Evolutionary conservation across 192 early-diverging fungal genomes (phyloP).

Genomic region (Endogone sp.): DNA sequence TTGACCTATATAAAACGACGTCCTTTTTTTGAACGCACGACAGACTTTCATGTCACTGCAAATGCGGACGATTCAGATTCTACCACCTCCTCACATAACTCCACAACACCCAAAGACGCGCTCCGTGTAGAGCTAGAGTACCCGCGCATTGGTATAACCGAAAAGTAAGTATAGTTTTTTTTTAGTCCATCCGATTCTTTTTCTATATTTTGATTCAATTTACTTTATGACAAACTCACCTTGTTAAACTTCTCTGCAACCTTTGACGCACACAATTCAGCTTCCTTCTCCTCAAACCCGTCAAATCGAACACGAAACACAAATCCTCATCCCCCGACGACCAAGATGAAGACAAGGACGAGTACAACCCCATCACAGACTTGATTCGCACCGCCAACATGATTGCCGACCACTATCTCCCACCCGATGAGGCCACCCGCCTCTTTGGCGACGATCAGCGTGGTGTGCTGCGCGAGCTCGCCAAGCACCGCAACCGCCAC

Average conservation of each 20-base stretch:
- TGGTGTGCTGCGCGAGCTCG: conserved; percentile 73
- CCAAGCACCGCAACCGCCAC: conserved; percentile 72
- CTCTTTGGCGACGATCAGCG: conserved; percentile 57
- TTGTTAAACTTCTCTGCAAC: no score
- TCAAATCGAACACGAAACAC: conserved; percentile 19
- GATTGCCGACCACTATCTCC: conserved; percentile 63
- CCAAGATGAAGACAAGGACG: conserved; percentile 54
- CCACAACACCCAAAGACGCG: background rate
- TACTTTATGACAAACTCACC: conserved; percentile 11
- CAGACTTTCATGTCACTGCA: background rate
- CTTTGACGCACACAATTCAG: conserved; percentile 7
- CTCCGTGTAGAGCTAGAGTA: conserved; percentile 36
- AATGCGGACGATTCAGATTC: background rate
- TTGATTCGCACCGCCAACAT: conserved; percentile 62
- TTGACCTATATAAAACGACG: no score
- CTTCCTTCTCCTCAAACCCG: conserved; percentile 42
- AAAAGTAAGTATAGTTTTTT: conserved; percentile 23
- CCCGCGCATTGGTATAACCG: conserved; percentile 25
- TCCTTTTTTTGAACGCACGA: background rate
- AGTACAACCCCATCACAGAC: conserved; percentile 85
- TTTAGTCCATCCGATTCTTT: background rate
- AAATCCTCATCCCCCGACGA: conserved; percentile 26
- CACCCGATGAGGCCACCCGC: conserved; percentile 33
- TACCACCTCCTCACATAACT: background rate
- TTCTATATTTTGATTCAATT: background rate